These are phyloP conservation scores for Gloeostereum incarnatum DNA, from an alignment of 768 basidiomycete genomes.

Conservation along the genomic window DNA sequence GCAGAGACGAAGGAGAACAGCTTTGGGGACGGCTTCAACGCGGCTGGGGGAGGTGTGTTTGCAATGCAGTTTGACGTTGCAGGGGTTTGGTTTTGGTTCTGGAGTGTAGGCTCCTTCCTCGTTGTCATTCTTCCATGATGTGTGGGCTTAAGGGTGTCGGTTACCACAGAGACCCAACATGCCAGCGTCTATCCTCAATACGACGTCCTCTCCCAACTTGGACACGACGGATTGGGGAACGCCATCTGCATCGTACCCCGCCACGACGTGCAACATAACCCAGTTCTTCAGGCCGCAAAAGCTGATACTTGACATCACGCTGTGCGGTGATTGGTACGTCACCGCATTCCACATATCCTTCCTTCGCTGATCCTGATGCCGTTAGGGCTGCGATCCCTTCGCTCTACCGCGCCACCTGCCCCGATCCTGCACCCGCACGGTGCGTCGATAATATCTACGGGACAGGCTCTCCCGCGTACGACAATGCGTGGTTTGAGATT, in stretches of 20 bases:
- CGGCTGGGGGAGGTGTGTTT: slow-evolving; percentile 66
- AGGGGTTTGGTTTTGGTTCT: slow-evolving; percentile 33
- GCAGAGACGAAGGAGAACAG: slow-evolving; percentile 48
- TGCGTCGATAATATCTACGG: no score
- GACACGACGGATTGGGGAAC: slow-evolving; percentile 31
- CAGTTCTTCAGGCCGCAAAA: slow-evolving; percentile 38
- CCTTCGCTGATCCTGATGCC: not conserved
- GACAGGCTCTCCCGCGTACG: slow-evolving; percentile 30
- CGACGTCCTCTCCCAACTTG: slow-evolving; percentile 25
- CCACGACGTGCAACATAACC: slow-evolving; percentile 31
- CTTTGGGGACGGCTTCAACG: slow-evolving; percentile 59
- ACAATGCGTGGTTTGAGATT: slow-evolving; percentile 55
- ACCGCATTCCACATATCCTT: not conserved
- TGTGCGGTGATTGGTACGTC: slow-evolving; percentile 40
- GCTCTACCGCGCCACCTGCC: no score
- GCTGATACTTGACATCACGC: slow-evolving; percentile 43
- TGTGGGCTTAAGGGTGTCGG: no score
- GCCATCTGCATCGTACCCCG: slow-evolving; percentile 34
- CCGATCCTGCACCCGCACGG: no score
- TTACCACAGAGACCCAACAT: slow-evolving; percentile 30
- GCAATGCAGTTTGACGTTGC: slow-evolving; percentile 60
- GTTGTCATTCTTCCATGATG: not conserved
- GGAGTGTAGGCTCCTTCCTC: slow-evolving; percentile 23
- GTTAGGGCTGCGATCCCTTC: no score
- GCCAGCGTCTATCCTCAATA: slow-evolving; percentile 23